Evolutionary conservation across 192 early-diverging fungal genomes (phyloP).

Genomic region (Coemansia sp.): DNA sequence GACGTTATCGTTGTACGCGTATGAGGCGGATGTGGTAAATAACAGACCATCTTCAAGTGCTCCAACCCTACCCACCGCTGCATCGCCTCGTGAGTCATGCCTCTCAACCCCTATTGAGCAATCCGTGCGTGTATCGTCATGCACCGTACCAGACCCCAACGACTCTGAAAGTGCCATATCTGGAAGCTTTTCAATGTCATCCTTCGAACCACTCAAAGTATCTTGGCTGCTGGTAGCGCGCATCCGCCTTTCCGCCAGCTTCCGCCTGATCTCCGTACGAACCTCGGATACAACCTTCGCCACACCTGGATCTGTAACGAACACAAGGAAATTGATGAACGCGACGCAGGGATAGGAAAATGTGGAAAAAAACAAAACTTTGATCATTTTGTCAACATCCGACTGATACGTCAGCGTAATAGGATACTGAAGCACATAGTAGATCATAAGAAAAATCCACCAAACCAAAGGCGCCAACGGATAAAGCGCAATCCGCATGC

Average conservation of each 20-base stretch:
- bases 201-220: not conserved
- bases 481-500: conserved; percentile 45
- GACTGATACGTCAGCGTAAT: conserved; percentile 21
- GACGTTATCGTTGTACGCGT: conserved; percentile 28
- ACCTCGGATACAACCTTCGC: conserved; percentile 23
- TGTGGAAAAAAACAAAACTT: conserved; percentile 12
- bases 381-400: conserved; percentile 11
- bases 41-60: conserved; percentile 18
- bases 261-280: not conserved
- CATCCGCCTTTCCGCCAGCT: conserved; percentile 3
- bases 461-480: conserved; percentile 26
- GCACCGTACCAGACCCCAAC: not conserved
- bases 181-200: conserved; percentile 2
- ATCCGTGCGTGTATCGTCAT: conserved; percentile 7
- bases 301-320: conserved; percentile 33
- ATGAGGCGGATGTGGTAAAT: conserved; percentile 1
- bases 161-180: conserved; percentile 15
- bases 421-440: conserved; percentile 24
- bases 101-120: not conserved
- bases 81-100: not conserved
- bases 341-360: conserved; percentile 9
- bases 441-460: conserved; percentile 17
- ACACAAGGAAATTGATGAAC: conserved; percentile 31
- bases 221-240: not conserved
- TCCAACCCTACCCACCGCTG: not conserved